These are phyloP conservation scores for Cymbopogon flexuosus DNA, from an alignment of 202 grass and related monocot species.

Conservation along the genomic window DNA sequence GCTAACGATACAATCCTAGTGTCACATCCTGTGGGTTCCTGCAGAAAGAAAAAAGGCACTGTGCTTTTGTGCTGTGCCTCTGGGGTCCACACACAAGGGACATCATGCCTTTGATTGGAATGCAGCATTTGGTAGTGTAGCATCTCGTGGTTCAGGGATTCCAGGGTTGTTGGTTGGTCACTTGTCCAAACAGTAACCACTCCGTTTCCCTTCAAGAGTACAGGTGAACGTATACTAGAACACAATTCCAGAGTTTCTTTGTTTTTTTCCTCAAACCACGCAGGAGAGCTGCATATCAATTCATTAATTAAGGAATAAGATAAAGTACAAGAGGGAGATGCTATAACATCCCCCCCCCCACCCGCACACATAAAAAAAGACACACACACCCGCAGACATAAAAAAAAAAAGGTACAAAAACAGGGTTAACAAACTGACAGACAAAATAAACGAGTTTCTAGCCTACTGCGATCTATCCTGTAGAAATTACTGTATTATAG, in stretches of 20 bases:
- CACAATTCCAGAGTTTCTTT: background rate
- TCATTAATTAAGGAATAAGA: background rate
- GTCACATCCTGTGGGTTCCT: conserved; percentile 14
- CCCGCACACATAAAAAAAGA: too few species aligned
- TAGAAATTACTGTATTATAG: background rate
- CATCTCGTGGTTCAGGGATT: conserved; percentile 24
- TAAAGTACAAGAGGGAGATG: background rate
- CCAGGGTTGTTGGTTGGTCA: conserved; percentile 29
- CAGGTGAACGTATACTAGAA: background rate
- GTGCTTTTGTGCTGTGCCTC: background rate
- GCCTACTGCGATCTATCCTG: background rate
- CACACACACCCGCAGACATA: too few species aligned
- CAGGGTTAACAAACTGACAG: too few species aligned
- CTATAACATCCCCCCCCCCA: too few species aligned
- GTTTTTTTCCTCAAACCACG: background rate
- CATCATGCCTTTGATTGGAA: background rate
- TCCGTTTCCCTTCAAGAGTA: conserved; percentile 13
- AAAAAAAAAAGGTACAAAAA: too few species aligned
- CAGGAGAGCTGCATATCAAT: background rate
- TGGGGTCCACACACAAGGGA: background rate
- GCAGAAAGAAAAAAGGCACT: background rate
- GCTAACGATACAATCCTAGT: background rate
- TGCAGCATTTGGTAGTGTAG: background rate
- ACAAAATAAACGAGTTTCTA: background rate
- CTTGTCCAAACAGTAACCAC: conserved; percentile 16